phyloP scores from a whole-genome alignment of 306 rosid genomes.

The Hippophae tibetana region DNA sequence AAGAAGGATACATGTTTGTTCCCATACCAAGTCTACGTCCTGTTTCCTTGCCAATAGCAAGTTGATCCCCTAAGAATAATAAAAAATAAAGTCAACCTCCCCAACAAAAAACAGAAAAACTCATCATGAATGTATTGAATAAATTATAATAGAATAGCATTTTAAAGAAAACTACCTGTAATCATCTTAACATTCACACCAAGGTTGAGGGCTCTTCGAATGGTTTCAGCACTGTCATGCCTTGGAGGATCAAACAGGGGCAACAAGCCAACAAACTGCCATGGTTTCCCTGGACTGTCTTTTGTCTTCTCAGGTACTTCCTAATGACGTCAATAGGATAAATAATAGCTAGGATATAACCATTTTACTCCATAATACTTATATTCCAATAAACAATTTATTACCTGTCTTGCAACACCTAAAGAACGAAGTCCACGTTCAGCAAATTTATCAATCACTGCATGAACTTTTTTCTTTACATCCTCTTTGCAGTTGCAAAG shows the following conservation, averaged over 20 bases:
- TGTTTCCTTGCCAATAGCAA: slow-evolving; percentile 96
- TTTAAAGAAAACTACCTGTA: slow-evolving; percentile 46
- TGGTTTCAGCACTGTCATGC: slow-evolving; percentile 99
- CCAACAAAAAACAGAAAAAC: not conserved
- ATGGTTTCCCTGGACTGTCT: slow-evolving; percentile 72
- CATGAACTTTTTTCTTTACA: slow-evolving; percentile 54
- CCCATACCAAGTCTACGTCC: slow-evolving; percentile 99
- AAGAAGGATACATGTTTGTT: slow-evolving; percentile 97
- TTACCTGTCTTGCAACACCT: slow-evolving; percentile 95
- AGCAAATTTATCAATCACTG: slow-evolving; percentile 83
- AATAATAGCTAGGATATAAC: slow-evolving; percentile 11
- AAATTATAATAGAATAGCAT: not conserved
- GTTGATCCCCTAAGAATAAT: slow-evolving; percentile 70
- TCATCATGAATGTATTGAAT: not conserved
- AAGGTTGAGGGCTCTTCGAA: slow-evolving; percentile 92
- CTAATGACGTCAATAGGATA: slow-evolving; percentile 27
- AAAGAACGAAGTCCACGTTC: slow-evolving; percentile 97
- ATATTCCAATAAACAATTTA: slow-evolving; percentile 11
- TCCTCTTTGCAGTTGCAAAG: slow-evolving; percentile 92
- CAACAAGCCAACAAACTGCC: slow-evolving; percentile 89
- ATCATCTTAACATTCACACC: slow-evolving; percentile 99
- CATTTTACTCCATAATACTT: slow-evolving; percentile 1
- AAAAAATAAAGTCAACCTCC: slow-evolving; percentile 4
- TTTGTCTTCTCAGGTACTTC: slow-evolving; percentile 77
- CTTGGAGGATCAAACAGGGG: slow-evolving; percentile 98